phyloP scores from a whole-genome alignment of 2,329 filamentous ascomycete genomes.

The Aspergillus tanneri region DNA sequence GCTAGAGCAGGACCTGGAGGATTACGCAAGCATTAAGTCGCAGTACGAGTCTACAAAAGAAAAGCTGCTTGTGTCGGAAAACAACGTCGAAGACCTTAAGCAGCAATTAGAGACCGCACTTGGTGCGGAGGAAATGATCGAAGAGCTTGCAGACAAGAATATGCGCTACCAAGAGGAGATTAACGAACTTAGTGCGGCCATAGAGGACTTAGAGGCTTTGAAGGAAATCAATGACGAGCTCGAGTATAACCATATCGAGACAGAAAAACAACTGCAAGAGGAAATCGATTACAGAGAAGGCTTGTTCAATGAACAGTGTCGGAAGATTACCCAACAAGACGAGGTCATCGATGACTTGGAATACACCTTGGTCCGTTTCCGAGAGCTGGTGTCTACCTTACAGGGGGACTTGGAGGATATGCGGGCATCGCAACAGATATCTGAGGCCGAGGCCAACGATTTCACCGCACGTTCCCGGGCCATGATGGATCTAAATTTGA shows the following conservation, averaged over 20 bases:
- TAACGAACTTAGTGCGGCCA: constrained; percentile 74
- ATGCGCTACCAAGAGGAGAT: constrained; percentile 79
- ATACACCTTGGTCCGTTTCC: constrained; percentile 83
- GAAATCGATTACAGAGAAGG: constrained; percentile 87
- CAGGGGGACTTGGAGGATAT: constrained; percentile 89
- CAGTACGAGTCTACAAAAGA: constrained; percentile 70
- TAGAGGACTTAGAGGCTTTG: constrained; percentile 83
- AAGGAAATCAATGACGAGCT: constrained; percentile 95
- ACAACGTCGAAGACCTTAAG: constrained; percentile 77
- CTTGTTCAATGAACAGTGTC: constrained; percentile 77
- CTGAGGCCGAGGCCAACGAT: constrained; percentile 88
- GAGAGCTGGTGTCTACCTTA: constrained; percentile 80
- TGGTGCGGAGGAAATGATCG: constrained; percentile 89
- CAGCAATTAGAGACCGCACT: constrained; percentile 88
- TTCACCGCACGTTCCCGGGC: constrained; percentile 83
- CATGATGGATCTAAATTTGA: constrained; percentile 96
- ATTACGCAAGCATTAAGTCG: constrained; percentile 64
- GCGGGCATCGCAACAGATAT: constrained; percentile 85
- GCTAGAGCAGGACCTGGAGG: constrained; percentile 70
- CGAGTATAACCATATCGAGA: constrained; percentile 87
- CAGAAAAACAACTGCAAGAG: constrained; percentile 90
- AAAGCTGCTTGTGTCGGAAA: constrained; percentile 69
- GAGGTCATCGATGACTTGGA: constrained; percentile 81
- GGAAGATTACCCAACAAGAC: constrained; percentile 72
- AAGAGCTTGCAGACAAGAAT: constrained; percentile 85